These are phyloP conservation scores for Mortierella sp. DNA, from an alignment of 371 early-diverging fungal genomes.

Conservation along the genomic window DNA sequence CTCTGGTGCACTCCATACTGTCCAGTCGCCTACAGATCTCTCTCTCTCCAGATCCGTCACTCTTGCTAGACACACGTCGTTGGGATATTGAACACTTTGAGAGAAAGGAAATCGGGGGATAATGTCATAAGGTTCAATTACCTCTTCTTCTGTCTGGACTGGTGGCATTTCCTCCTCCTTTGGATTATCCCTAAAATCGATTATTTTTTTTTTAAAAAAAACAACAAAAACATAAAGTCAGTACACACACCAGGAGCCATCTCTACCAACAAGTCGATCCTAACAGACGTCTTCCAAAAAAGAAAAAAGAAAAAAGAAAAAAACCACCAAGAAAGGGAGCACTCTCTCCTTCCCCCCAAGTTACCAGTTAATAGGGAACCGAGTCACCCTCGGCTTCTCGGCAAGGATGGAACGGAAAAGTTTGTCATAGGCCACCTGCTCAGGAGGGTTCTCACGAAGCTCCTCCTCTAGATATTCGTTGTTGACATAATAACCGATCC, in stretches of 20 bases:
- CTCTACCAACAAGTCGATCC: too few species aligned
- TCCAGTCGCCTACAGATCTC: background rate
- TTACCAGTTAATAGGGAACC: conserved; percentile 81
- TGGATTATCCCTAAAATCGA: conserved; percentile 54
- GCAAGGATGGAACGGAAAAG: conserved; percentile 88
- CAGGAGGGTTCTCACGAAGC: conserved; percentile 74
- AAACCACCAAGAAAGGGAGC: background rate
- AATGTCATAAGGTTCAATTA: background rate
- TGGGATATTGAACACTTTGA: background rate
- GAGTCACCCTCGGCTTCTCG: conserved; percentile 94
- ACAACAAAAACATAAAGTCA: background rate
- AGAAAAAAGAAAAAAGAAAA: background rate
- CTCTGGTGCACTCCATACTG: background rate
- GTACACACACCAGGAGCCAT: background rate
- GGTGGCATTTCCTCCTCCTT: conserved; percentile 49
- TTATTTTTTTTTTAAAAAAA: too few species aligned
- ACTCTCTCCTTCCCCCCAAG: background rate
- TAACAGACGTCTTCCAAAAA: background rate
- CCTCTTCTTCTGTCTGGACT: conserved; percentile 46
- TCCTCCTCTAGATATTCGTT: conserved; percentile 90
- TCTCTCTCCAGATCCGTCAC: too few species aligned
- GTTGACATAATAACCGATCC: conserved; percentile 97
- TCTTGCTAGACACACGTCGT: background rate
- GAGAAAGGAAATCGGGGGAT: background rate
- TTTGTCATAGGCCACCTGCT: conserved; percentile 70